phyloP scores from a whole-genome alignment of 2,329 filamentous ascomycete genomes.

The Botryosphaeria dothidea region DNA sequence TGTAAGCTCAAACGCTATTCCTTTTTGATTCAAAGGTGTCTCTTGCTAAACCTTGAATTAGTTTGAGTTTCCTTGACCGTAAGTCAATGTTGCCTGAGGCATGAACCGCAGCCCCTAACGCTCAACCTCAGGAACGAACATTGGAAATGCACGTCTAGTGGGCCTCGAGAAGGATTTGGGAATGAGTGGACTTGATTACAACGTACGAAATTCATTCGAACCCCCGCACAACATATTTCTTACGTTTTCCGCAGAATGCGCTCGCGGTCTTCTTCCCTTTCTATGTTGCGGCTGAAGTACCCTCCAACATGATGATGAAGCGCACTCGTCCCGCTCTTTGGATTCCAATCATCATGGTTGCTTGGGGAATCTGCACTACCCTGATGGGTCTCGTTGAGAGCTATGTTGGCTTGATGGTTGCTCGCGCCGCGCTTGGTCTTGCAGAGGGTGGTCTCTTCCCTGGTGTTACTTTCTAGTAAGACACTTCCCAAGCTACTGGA shows the following conservation, averaged over 20 bases:
- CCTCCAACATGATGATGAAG: constrained; percentile 64
- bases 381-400: constrained; percentile 51
- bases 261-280: constrained; percentile 65
- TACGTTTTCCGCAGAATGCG: constrained; percentile 34
- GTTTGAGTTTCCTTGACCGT: constrained; percentile 54
- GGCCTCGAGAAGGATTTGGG: constrained; percentile 38
- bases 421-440: constrained; percentile 48
- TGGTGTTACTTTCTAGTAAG: background rate
- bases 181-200: constrained; percentile 35
- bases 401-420: constrained; percentile 47
- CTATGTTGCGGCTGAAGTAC: constrained; percentile 50
- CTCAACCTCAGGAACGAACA: constrained; percentile 40
- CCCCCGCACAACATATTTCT: constrained; percentile 36
- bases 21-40: background rate
- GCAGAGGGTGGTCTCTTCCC: constrained; percentile 31
- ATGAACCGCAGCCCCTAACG: background rate
- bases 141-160: constrained; percentile 45
- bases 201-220: constrained; percentile 21
- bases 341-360: constrained; percentile 50
- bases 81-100: background rate
- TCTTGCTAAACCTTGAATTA: constrained; percentile 18
- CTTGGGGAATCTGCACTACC: constrained; percentile 53
- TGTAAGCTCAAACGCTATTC: constrained; percentile 36
- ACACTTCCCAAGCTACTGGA: background rate
- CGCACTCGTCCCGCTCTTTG: constrained; percentile 52